Evolutionary conservation across 768 basidiomycete genomes (phyloP), one percentile per base, ranked within the genome.

Genomic region (Asterophora lycoperdoides): DNA sequence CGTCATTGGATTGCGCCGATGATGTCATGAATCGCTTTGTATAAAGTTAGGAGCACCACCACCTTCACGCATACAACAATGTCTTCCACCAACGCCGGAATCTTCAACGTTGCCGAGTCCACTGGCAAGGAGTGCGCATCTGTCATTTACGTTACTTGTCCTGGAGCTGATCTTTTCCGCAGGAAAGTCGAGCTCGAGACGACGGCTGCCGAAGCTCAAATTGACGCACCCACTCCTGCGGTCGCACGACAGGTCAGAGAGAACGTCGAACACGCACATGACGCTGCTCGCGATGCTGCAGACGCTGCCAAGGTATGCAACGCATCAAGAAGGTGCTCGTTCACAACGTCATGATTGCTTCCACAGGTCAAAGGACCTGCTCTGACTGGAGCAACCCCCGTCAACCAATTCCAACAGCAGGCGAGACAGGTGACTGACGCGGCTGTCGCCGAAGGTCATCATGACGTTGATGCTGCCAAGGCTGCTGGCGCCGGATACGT

Each of bases 381-480:
- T 7, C 58, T 59, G 44, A 70, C 64, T 0, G 67, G 65, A 5
- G 47, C 53, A 15, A n/a, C 50, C 5, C 64, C 73, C 10, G 48
- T 64, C 1, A 72, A 72, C 28, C 63, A 71, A 41, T 59, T 77
- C 17, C 58, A 67, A 35, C 56, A 54, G 4, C 60, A 71, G 39
- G 64, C 66, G 1, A 63, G 64, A n/a, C 54, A 65, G 41, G 76
- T 67, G 55, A 79, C 77, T 1, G 64, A 81, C 39, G 63, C 64
- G 1, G 84, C 83, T 15, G 79, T 77, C n/a, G 68, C 68, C 0
- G 73, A 86, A 57, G 84, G 83, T 3, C 70, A 78, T 54, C 61
- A 64, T 5, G 74, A 78, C 49, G 69, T 85, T 1, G 70, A 75
- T 6, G 62, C 67, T 10, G 71, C 69, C 0, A 76, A 77, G 57